A percentile compares a stretch with the other conserved stretches of the same genome.
These are phyloP conservation scores for Penicillium maclennaniae DNA, from an alignment of 495 filamentous ascomycete species.

Conservation along the genomic window DNA sequence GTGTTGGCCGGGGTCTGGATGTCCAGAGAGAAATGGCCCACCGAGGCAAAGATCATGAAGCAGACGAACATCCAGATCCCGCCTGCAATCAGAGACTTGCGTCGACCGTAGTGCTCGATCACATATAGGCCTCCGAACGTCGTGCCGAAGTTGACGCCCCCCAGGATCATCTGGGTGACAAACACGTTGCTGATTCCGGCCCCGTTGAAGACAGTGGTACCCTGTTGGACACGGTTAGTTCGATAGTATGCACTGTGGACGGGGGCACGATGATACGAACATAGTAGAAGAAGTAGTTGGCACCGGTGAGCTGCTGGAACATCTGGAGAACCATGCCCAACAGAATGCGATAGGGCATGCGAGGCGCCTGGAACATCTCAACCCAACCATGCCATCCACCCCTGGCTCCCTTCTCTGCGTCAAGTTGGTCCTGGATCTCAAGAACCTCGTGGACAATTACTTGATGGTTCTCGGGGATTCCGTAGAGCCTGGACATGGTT, in stretches of 20 bases:
- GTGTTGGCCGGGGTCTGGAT: conserved; percentile 44
- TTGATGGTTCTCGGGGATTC: conserved; percentile 56
- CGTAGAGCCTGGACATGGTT: conserved; percentile 66
- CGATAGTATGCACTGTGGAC: neutral
- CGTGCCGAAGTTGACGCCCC: conserved; percentile 65
- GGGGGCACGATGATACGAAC: conserved; percentile 27
- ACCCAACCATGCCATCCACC: conserved; percentile 30
- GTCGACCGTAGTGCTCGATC: conserved; percentile 65
- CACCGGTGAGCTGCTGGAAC: conserved; percentile 36
- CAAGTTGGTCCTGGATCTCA: conserved; percentile 55
- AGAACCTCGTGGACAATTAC: conserved; percentile 64
- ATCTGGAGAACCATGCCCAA: conserved; percentile 63
- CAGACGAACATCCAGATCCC: conserved; percentile 67
- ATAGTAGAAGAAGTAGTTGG: conserved; percentile 71
- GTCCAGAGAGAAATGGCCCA: conserved; percentile 58
- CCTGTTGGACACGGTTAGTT: conserved; percentile 28
- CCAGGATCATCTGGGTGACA: conserved; percentile 69
- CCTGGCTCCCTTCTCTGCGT: conserved; percentile 46
- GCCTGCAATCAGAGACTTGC: conserved; percentile 60
- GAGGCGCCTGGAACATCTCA: conserved; percentile 59
- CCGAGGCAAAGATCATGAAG: conserved; percentile 68
- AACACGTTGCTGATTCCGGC: conserved; percentile 64
- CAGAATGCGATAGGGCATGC: conserved; percentile 65
- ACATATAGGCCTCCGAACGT: conserved; percentile 68
- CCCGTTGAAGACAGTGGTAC: conserved; percentile 64